Conservation (phyloP, 257 asterid species). For the Nicotiana obtusifolia region DNA sequence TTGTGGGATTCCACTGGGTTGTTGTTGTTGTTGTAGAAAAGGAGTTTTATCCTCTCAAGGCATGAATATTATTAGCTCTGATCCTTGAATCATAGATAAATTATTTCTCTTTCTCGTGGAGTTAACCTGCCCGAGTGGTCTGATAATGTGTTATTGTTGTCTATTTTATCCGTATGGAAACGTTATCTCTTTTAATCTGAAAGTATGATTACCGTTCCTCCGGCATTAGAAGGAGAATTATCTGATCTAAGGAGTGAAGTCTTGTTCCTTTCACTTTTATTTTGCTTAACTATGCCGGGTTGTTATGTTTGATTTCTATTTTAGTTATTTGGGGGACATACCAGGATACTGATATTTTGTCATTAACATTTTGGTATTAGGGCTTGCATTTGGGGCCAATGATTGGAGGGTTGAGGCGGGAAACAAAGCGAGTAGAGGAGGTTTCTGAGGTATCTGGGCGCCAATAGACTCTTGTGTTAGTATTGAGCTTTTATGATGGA, state of each 20-base stretch:
- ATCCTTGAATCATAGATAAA: neutral
- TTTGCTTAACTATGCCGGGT: neutral
- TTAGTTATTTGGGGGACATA: neutral
- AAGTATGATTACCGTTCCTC: no score
- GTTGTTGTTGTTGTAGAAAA: neutral
- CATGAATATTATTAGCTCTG: neutral
- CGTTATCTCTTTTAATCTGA: neutral
- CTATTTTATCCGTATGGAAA: neutral
- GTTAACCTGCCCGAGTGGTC: neutral
- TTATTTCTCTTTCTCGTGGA: neutral
- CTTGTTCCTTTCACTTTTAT: neutral
- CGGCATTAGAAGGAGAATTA: no score
- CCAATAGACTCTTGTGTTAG: neutral
- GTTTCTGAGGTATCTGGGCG: neutral
- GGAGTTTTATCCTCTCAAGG: neutral
- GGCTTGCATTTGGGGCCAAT: conserved; percentile 76
- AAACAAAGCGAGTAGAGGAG: neutral
- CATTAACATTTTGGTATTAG: conserved; percentile 26
- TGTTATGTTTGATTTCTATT: neutral
- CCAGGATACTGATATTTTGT: neutral
- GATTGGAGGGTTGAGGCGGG: conserved; percentile 9
- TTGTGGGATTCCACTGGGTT: no score
- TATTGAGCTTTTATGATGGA: conserved; percentile 4
- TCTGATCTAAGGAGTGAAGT: no score
- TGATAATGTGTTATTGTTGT: neutral